Evolutionary conservation across 2,329 filamentous ascomycete genomes (phyloP).

Genomic region (Sporothrix dimorphospora): DNA sequence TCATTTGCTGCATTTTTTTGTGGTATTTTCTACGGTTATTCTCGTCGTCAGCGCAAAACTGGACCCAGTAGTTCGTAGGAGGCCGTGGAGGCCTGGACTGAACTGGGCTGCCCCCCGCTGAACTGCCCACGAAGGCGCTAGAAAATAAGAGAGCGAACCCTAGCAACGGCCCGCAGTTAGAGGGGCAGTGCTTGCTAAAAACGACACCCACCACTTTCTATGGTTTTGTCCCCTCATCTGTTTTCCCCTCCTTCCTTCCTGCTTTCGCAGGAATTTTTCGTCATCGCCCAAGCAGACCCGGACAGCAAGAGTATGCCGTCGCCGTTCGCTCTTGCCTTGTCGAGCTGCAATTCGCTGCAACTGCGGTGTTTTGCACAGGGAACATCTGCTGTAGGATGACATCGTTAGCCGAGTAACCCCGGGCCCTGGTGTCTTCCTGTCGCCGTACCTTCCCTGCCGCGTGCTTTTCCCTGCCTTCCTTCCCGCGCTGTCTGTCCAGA

Average conservation of each 20-base stretch:
- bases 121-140: slow-evolving; percentile 9
- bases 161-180: slow-evolving; percentile 24
- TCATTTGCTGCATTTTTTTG: background rate
- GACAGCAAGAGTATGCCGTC: background rate
- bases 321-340: slow-evolving; percentile 6
- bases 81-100: slow-evolving; percentile 10
- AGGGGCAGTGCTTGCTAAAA: slow-evolving; percentile 26
- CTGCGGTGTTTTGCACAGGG: background rate
- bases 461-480: background rate
- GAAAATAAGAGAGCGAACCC: background rate
- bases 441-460: slow-evolving; percentile 1
- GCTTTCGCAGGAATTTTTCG: slow-evolving; percentile 21
- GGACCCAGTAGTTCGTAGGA: background rate
- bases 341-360: slow-evolving; percentile 13
- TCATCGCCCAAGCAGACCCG: background rate
- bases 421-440: background rate
- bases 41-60: background rate
- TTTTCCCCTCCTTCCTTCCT: slow-evolving; percentile 3
- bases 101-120: slow-evolving; percentile 4
- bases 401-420: slow-evolving; percentile 21
- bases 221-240: background rate
- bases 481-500: background rate
- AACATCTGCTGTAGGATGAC: slow-evolving; percentile 16
- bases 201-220: background rate
- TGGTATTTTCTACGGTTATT: background rate